These are phyloP conservation scores for Aspergillus piperis DNA, from an alignment of 2,329 filamentous ascomycete genomes.

Conservation along the genomic window DNA sequence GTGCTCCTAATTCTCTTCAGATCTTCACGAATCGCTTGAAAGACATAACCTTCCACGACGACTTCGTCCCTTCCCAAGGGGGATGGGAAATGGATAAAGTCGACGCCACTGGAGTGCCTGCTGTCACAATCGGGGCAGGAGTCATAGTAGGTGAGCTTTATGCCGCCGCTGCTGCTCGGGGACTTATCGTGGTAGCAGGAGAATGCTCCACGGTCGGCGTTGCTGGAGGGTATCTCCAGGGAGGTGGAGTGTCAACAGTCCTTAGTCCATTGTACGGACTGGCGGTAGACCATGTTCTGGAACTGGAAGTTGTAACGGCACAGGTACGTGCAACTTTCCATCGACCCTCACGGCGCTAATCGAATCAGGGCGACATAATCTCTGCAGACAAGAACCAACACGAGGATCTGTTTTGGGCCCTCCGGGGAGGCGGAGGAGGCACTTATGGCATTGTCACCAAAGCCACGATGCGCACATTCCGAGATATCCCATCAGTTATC, in stretches of 20 bases:
- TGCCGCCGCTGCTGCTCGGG: background rate
- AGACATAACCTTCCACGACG: constrained; percentile 1
- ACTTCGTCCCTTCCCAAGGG: constrained; percentile 5
- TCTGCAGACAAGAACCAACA: constrained; percentile 48
- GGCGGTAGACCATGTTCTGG: constrained; percentile 54
- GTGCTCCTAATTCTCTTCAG: constrained; percentile 37
- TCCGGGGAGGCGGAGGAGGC: constrained; percentile 44
- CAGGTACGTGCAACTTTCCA: constrained; percentile 20
- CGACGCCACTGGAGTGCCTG: background rate
- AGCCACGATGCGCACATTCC: constrained; percentile 46
- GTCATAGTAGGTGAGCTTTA: constrained; percentile 12
- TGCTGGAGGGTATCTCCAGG: constrained; percentile 41
- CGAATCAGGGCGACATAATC: constrained; percentile 41
- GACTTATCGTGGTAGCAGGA: constrained; percentile 11
- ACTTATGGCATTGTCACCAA: constrained; percentile 24
- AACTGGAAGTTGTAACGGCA: constrained; percentile 51
- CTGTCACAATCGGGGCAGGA: constrained; percentile 14
- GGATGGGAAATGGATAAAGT: no score
- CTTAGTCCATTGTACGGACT: constrained; percentile 54
- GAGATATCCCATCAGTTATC: constrained; percentile 35
- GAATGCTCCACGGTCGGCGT: constrained; percentile 20
- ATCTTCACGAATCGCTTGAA: constrained; percentile 27
- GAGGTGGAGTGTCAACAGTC: constrained; percentile 43
- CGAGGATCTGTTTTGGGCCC: constrained; percentile 47
- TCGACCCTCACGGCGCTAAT: background rate